Conservation (phyloP, 2,329 filamentous ascomycete genomes). For the Aureobasidium sp. region DNA sequence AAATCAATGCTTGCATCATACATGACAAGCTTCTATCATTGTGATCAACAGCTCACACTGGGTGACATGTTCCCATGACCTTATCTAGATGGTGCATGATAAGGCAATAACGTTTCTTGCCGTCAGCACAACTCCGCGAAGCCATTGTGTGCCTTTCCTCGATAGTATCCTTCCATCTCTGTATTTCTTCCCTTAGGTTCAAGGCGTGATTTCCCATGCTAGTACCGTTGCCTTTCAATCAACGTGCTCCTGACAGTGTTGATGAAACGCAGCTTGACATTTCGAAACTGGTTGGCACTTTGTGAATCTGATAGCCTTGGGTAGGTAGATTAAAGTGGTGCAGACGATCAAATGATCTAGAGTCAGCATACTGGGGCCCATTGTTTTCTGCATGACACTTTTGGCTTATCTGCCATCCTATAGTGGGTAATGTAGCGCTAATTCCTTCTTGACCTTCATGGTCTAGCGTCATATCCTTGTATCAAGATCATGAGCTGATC, state of each 20-base stretch:
- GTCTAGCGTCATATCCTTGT: too few species aligned
- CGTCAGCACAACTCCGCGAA: too few species aligned
- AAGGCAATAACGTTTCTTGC: background rate
- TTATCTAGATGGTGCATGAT: background rate
- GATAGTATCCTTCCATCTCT: background rate
- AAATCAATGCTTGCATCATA: background rate
- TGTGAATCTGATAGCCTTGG: background rate
- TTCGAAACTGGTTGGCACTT: background rate
- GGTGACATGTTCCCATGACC: background rate
- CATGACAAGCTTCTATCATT: background rate
- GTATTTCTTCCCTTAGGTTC: background rate
- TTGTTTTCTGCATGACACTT: background rate
- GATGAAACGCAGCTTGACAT: background rate
- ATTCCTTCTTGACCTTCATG: background rate
- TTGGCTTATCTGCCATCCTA: background rate
- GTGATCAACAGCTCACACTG: background rate
- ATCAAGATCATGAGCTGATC: background rate
- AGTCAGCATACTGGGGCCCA: background rate
- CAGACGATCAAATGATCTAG: background rate
- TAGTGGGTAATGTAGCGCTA: background rate
- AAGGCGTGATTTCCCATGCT: background rate
- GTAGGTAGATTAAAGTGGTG: background rate
- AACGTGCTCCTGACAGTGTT: background rate
- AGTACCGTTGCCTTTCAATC: background rate
- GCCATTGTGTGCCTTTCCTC: background rate